Conservation (phyloP, 2,329 filamentous ascomycete genomes). For the Pestalotiopsis sp. region DNA sequence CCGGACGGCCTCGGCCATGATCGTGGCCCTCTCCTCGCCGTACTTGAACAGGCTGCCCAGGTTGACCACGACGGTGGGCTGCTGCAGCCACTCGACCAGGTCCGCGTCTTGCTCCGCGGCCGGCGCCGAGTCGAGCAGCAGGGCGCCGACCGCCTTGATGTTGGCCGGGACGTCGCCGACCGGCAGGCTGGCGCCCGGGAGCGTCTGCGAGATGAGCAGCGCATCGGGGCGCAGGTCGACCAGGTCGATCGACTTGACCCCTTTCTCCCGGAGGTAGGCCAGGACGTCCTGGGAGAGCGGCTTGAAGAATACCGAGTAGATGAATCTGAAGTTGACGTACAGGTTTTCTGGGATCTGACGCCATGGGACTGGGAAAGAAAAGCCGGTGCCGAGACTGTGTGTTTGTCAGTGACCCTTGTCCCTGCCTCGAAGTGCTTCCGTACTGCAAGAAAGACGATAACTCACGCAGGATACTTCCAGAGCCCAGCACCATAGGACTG, state of each 20-base stretch:
- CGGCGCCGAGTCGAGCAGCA: conserved; percentile 21
- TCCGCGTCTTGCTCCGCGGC: conserved; percentile 27
- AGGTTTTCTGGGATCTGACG: conserved; percentile 21
- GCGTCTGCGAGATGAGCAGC: conserved; percentile 27
- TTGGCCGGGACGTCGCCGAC: conserved; percentile 23
- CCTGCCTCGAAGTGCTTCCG: not conserved
- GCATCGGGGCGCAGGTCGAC: conserved; percentile 19
- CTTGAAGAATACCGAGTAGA: conserved; percentile 11
- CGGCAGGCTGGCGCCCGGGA: conserved; percentile 26
- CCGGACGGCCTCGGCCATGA: conserved; percentile 29
- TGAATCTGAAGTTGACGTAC: conserved; percentile 13
- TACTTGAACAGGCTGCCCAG: conserved; percentile 26
- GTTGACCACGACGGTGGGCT: conserved; percentile 29
- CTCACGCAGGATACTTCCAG: conserved; percentile 24
- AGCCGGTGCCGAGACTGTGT: conserved; percentile 19
- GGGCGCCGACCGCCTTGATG: conserved; percentile 24
- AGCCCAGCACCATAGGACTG: conserved; percentile 18
- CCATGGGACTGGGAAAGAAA: conserved; percentile 24
- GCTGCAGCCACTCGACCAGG: conserved; percentile 24
- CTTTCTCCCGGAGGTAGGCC: conserved; percentile 19
- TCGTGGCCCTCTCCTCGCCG: conserved; percentile 22
- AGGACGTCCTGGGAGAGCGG: conserved; percentile 11
- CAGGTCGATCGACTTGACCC: conserved; percentile 22
- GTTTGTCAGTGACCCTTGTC: not conserved
- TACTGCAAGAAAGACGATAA: not conserved